Evolutionary conservation across 169 alveolate species (phyloP).

Genomic region (Eimeria zaria): DNA sequence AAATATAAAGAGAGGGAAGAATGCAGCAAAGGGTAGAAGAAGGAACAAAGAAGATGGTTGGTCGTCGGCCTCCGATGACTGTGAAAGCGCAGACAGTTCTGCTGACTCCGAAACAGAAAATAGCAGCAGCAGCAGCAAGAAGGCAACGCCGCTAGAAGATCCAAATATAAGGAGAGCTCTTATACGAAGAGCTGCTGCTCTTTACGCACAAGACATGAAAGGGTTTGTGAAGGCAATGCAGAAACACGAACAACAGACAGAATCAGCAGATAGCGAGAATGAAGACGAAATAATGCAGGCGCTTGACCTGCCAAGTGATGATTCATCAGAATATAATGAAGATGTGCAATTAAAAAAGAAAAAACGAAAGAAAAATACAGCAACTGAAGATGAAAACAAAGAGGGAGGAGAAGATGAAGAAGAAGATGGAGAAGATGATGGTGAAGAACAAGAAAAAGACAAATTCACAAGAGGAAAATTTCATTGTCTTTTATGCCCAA

Average conservation of each 20-base stretch:
- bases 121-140: not conserved
- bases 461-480: conserved; percentile 84
- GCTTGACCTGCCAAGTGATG: not conserved
- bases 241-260: conserved; percentile 29
- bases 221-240: conserved; percentile 40
- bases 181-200: conserved; percentile 47
- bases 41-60: not conserved
- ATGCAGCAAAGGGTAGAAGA: not conserved
- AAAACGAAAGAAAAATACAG: not conserved
- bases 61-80: not conserved
- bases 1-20: not conserved
- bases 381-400: not conserved
- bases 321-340: not conserved
- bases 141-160: not conserved
- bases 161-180: conserved; percentile 15
- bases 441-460: not conserved
- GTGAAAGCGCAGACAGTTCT: not conserved
- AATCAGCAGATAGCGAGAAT: conserved; percentile 15
- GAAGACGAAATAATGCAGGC: conserved; percentile 27
- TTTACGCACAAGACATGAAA: conserved; percentile 52
- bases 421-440: not conserved
- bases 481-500: conserved; percentile 86
- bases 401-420: not conserved
- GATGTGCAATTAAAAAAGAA: not conserved
- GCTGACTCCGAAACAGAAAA: too few relatives aligned